Percentiles rank a stretch among this genome's conserved stretches.
These are phyloP conservation scores for Pythium volutum DNA, from an alignment of 352 stramenopile genomes.

Conservation along the genomic window DNA sequence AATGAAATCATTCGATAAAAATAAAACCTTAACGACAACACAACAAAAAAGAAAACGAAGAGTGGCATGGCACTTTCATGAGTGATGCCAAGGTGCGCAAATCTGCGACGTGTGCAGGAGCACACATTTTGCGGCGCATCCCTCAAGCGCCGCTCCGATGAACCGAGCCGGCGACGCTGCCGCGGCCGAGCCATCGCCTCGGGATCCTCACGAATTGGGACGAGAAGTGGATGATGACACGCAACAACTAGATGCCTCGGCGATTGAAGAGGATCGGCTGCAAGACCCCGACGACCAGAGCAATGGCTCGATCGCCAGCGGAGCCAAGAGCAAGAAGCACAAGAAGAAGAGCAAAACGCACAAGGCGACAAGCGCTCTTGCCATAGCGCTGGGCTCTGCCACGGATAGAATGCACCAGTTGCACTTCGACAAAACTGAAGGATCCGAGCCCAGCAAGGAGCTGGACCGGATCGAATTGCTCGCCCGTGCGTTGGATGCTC, in stretches of 20 bases:
- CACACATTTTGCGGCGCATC: neutral
- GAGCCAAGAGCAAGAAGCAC: neutral
- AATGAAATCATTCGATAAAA: neutral
- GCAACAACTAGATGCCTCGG: no score
- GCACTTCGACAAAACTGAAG: neutral
- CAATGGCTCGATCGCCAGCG: no score
- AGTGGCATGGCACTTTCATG: neutral
- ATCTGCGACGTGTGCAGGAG: neutral
- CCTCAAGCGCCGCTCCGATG: no score
- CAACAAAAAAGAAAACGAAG: neutral
- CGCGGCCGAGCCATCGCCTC: no score
- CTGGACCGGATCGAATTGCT: neutral
- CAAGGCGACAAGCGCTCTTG: neutral
- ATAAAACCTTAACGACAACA: neutral
- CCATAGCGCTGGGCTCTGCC: neutral
- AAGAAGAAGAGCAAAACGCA: constrained; percentile 3
- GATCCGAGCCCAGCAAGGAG: neutral
- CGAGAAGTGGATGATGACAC: no score
- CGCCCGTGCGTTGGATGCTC: neutral
- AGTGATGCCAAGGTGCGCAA: neutral
- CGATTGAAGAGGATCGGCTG: no score
- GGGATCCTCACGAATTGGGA: no score
- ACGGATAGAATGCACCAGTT: neutral
- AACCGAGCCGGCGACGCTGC: no score
- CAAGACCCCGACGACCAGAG: no score